A percentile compares a stretch with the other conserved stretches of the same genome.
These are phyloP conservation scores for Pleurotus ostreatus DNA, from an alignment of 768 basidiomycete species.

Conservation along the genomic window DNA sequence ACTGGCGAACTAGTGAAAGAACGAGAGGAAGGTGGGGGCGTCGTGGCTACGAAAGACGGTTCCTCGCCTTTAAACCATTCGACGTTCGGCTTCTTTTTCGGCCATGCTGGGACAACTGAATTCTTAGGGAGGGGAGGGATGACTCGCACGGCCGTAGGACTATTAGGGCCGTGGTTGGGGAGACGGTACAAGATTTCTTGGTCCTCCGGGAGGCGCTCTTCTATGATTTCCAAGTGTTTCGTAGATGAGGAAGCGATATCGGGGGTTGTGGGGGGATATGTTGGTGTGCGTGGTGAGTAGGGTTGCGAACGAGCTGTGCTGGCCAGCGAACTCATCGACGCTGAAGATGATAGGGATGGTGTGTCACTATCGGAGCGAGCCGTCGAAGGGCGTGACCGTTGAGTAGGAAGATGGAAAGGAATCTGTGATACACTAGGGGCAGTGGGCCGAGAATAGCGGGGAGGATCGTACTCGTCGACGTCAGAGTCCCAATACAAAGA, in stretches of 20 bases:
- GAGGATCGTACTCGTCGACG: constrained; percentile 27
- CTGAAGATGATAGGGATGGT: constrained; percentile 45
- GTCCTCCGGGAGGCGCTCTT: constrained; percentile 27
- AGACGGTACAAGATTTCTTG: constrained; percentile 7
- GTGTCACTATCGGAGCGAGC: constrained; percentile 37
- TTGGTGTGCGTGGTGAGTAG: constrained; percentile 9
- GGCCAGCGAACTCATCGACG: constrained; percentile 31
- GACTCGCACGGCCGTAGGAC: constrained; percentile 12
- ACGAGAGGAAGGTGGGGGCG: neutral
- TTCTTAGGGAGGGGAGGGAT: constrained; percentile 7
- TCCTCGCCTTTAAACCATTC: constrained; percentile 11
- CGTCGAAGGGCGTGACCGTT: constrained; percentile 21
- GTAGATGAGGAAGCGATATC: constrained; percentile 22
- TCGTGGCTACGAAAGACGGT: neutral
- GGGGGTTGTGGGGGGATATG: constrained; percentile 24
- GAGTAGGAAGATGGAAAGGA: constrained; percentile 28
- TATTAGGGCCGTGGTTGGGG: constrained; percentile 3
- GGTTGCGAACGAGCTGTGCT: constrained; percentile 22
- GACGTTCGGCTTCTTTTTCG: constrained; percentile 22
- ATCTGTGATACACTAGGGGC: constrained; percentile 7
- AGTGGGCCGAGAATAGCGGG: constrained; percentile 15
- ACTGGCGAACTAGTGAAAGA: neutral
- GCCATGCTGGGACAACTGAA: constrained; percentile 19
- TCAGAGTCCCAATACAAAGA: constrained; percentile 29
- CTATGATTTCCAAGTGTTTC: constrained; percentile 31